phyloP scores from a whole-genome alignment of 805 yeast genomes.

The Teunomyces pallodes region DNA sequence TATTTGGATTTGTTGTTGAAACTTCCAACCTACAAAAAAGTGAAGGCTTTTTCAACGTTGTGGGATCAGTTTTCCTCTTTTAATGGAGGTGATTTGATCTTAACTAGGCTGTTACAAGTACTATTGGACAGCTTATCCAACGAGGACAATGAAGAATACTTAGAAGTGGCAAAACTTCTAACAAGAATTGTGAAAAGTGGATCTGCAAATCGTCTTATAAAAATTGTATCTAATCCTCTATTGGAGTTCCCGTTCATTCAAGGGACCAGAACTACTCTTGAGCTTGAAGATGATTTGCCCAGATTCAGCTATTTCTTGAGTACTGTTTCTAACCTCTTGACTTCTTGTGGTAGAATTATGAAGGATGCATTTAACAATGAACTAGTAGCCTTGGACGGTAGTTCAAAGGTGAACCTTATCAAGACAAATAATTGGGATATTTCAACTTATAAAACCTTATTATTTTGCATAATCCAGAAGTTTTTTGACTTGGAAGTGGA shows the following conservation, averaged over 20 bases:
- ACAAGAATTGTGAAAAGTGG: conserved; percentile 46
- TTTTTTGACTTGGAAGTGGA: conserved; percentile 38
- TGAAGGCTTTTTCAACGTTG: conserved; percentile 57
- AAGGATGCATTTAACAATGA: conserved; percentile 55
- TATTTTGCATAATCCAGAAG: conserved; percentile 44
- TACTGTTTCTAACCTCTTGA: conserved; percentile 51
- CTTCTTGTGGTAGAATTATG: conserved; percentile 41
- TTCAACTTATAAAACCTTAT: conserved; percentile 62
- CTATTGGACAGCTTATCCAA: conserved; percentile 61
- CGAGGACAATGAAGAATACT: conserved; percentile 40
- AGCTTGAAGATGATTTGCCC: conserved; percentile 56
- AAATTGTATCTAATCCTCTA: conserved; percentile 55
- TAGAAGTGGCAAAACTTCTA: conserved; percentile 51
- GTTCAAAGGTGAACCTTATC: conserved; percentile 39
- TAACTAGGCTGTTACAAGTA: conserved; percentile 63
- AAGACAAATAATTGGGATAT: conserved; percentile 44
- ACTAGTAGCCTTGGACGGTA: conserved; percentile 53
- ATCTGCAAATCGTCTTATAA: conserved; percentile 58
- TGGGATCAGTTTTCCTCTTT: conserved; percentile 69
- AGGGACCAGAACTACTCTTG: conserved; percentile 21
- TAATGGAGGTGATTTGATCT: conserved; percentile 48
- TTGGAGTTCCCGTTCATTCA: conserved; percentile 38
- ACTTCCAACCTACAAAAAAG: conserved; percentile 30
- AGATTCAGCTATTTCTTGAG: conserved; percentile 61
- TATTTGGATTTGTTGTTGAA: conserved; percentile 54